Conservation (phyloP, 495 filamentous ascomycete genomes). For the Xylaria nigripes region DNA sequence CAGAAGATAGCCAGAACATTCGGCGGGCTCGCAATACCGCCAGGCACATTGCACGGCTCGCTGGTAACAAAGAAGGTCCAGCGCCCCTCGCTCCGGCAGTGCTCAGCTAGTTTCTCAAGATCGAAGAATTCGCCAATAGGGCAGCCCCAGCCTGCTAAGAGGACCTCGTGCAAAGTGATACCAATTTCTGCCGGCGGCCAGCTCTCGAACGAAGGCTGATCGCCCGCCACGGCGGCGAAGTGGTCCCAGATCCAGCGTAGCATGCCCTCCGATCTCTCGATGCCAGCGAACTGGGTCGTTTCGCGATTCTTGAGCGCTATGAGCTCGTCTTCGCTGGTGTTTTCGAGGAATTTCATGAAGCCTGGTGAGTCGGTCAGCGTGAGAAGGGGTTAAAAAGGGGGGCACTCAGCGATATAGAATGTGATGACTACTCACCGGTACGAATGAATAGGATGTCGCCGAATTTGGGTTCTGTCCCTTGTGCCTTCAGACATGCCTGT, state of each 20-base stretch:
- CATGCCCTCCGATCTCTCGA: slow-evolving; percentile 40
- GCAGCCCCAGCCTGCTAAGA: slow-evolving; percentile 42
- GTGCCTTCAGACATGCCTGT: slow-evolving; percentile 35
- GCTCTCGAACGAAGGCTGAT: slow-evolving; percentile 44
- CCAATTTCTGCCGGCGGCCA: slow-evolving; percentile 25
- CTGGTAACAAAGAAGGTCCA: slow-evolving; percentile 43
- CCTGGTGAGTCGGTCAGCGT: slow-evolving; percentile 16
- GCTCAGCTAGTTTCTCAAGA: slow-evolving; percentile 33
- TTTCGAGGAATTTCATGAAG: slow-evolving; percentile 34
- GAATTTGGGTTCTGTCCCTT: slow-evolving; percentile 42
- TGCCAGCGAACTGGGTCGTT: slow-evolving; percentile 40
- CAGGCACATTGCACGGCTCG: slow-evolving; percentile 40
- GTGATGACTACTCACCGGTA: slow-evolving; percentile 21
- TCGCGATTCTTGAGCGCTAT: slow-evolving; percentile 20
- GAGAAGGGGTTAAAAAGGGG: too few relatives aligned
- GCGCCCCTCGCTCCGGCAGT: slow-evolving; percentile 24
- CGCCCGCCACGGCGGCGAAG: slow-evolving; percentile 46
- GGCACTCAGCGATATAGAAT: background rate
- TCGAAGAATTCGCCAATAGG: slow-evolving; percentile 46
- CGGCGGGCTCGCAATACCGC: slow-evolving; percentile 42
- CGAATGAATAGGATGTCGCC: slow-evolving; percentile 51
- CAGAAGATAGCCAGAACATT: slow-evolving; percentile 39
- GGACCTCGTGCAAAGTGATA: slow-evolving; percentile 37
- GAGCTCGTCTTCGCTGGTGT: slow-evolving; percentile 26
- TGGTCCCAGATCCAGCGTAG: slow-evolving; percentile 36